A percentile compares a stretch with the other conserved stretches of the same genome.
Evolutionary conservation across 139 green algal genomes (phyloP).

Genomic region (Micractinium sp.): DNA sequence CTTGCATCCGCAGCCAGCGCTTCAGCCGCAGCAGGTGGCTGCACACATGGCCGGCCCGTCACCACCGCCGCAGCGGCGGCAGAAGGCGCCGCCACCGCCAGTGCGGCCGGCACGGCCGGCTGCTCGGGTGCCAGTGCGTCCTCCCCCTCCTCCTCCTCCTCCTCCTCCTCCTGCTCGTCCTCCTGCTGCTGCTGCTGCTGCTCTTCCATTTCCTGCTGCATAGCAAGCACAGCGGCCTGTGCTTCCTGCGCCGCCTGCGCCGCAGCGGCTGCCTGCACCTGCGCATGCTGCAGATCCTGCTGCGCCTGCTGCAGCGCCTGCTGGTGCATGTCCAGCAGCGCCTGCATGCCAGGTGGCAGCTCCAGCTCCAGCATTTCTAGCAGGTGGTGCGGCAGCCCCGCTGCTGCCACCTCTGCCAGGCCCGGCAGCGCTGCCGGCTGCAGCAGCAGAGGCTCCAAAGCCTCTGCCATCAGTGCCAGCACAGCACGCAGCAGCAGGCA

Average conservation of each 20-base stretch:
- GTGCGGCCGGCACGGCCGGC: neutral
- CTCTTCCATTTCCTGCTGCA: neutral
- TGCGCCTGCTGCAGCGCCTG: neutral
- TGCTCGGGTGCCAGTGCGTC: neutral
- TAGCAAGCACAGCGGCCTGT: neutral
- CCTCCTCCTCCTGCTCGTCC: neutral
- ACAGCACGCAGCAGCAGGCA: conserved; percentile 14
- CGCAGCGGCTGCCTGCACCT: neutral
- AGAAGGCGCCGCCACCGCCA: neutral
- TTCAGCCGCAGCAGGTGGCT: neutral
- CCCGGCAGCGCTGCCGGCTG: neutral
- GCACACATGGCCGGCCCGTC: neutral
- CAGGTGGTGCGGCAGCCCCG: neutral
- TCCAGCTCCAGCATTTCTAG: neutral
- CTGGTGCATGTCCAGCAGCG: neutral
- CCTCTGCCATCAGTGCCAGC: neutral
- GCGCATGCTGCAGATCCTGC: neutral
- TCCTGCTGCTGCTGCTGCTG: neutral
- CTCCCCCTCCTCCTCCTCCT: neutral
- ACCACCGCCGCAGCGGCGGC: neutral
- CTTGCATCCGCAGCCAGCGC: neutral
- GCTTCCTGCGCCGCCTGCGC: neutral
- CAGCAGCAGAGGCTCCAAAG: neutral
- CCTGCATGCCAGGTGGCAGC: neutral
- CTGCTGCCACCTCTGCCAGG: neutral